These are phyloP conservation scores for Cladobotryum mycophilum DNA, from an alignment of 2,329 filamentous ascomycete species.

Conservation along the genomic window DNA sequence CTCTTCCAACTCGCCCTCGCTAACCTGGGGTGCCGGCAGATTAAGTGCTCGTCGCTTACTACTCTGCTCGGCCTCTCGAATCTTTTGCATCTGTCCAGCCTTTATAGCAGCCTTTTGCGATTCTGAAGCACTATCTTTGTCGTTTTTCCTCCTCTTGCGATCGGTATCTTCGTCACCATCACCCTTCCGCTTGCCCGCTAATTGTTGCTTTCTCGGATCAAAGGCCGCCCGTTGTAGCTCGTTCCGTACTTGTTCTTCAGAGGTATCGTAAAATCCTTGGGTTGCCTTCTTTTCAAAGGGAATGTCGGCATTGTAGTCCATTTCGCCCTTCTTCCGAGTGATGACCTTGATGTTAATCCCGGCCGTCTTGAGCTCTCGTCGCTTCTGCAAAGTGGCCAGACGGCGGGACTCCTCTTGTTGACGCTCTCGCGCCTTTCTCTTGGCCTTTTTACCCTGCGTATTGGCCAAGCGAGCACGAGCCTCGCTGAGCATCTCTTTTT, in stretches of 20 bases:
- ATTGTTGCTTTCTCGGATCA: slow-evolving; percentile 86
- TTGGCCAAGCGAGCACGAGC: slow-evolving; percentile 93
- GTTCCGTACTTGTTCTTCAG: slow-evolving; percentile 72
- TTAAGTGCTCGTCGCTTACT: slow-evolving; percentile 83
- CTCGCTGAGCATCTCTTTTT: slow-evolving; percentile 99
- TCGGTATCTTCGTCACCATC: slow-evolving; percentile 78
- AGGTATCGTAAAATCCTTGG: slow-evolving; percentile 87
- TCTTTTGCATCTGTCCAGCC: slow-evolving; percentile 88
- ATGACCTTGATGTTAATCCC: slow-evolving; percentile 97
- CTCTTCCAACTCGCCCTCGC: slow-evolving; percentile 87
- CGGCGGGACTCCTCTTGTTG: slow-evolving; percentile 92
- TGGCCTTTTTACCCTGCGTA: slow-evolving; percentile 98
- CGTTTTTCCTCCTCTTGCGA: slow-evolving; percentile 83
- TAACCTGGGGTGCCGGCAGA: slow-evolving; percentile 83
- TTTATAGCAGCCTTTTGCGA: slow-evolving; percentile 83
- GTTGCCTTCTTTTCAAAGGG: slow-evolving; percentile 92
- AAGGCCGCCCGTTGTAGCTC: slow-evolving; percentile 79
- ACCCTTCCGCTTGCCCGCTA: slow-evolving; percentile 79
- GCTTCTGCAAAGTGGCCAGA: slow-evolving; percentile 86
- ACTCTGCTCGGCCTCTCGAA: slow-evolving; percentile 93
- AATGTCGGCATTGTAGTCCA: slow-evolving; percentile 99
- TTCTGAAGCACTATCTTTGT: slow-evolving; percentile 72
- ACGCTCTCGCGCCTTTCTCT: slow-evolving; percentile 90
- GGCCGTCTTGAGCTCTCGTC: slow-evolving; percentile 91
- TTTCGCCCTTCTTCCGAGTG: slow-evolving; percentile 87